A percentile compares a stretch with the other conserved stretches of the same genome.
Evolutionary conservation across 139 green algal genomes (phyloP).

Genomic region (Micractinium sp.): DNA sequence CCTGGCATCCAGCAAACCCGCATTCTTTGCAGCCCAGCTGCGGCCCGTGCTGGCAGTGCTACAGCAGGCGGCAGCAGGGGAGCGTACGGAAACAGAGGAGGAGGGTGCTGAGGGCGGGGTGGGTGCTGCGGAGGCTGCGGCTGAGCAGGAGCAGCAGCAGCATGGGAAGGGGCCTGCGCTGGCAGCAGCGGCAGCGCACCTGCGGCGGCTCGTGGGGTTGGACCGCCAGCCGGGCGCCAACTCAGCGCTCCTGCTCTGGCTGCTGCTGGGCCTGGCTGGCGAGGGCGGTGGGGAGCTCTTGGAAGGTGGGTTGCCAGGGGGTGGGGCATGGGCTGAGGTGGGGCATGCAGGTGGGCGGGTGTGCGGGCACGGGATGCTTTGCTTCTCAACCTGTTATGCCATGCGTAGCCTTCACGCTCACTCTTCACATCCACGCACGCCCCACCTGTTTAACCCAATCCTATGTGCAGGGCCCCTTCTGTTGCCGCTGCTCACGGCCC

Average conservation of each 20-base stretch:
- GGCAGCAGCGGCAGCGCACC: neutral
- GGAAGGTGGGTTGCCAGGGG: neutral
- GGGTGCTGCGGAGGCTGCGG: neutral
- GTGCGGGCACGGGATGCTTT: neutral
- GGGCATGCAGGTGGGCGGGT: too few relatives aligned
- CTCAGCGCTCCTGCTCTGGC: constrained; percentile 20
- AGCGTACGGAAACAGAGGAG: neutral
- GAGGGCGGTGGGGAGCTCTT: neutral
- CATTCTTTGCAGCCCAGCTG: constrained; percentile 19
- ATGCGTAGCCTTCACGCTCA: neutral
- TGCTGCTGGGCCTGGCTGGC: constrained; percentile 5
- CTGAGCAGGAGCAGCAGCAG: neutral
- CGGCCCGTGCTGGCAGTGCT: constrained; percentile 10
- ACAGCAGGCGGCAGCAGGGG: too few relatives aligned
- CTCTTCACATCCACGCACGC: neutral
- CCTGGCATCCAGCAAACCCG: neutral
- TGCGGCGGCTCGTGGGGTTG: neutral
- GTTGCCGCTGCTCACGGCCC: neutral
- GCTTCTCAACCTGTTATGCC: neutral
- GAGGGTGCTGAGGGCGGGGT: neutral
- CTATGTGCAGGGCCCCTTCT: neutral
- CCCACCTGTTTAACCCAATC: neutral
- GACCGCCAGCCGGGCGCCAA: constrained; percentile 7
- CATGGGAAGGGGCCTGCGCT: neutral
- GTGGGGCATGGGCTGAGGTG: neutral